Conservation (phyloP, 2,329 filamentous ascomycete genomes). For the Aureobasidium mangrovei region DNA sequence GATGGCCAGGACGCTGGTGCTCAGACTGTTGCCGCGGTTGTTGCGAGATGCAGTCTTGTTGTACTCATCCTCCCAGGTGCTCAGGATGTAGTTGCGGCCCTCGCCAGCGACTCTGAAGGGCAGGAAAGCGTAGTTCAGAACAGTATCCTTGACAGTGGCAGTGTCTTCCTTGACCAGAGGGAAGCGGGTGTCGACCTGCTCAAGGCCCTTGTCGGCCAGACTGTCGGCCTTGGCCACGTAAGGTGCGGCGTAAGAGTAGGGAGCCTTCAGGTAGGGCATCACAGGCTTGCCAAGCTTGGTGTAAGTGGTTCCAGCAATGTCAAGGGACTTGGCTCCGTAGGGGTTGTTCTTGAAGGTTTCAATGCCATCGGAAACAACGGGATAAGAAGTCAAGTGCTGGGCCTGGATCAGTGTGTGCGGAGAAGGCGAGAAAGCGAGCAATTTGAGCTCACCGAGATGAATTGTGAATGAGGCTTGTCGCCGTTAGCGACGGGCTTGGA, state of each 20-base stretch:
- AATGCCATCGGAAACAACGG: conserved; percentile 70
- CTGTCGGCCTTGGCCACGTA: conserved; percentile 77
- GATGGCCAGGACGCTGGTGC: conserved; percentile 25
- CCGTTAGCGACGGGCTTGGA: conserved; percentile 41
- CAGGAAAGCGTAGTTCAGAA: conserved; percentile 56
- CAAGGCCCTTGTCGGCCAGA: conserved; percentile 46
- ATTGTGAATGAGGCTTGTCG: conserved; percentile 41
- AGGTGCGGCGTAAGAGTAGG: conserved; percentile 73
- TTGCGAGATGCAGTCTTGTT: conserved; percentile 28
- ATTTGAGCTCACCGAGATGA: conserved; percentile 25
- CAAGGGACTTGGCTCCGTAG: conserved; percentile 73
- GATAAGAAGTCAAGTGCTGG: conserved; percentile 78
- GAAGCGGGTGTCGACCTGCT: conserved; percentile 44
- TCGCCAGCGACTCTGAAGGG: conserved; percentile 21
- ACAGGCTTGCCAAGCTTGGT: conserved; percentile 67
- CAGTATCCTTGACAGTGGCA: conserved; percentile 46
- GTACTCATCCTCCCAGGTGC: conserved; percentile 31
- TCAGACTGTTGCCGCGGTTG: conserved; percentile 22
- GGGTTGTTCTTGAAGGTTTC: conserved; percentile 71
- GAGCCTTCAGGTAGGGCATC: conserved; percentile 66
- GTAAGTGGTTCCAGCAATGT: conserved; percentile 67
- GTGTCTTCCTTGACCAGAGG: conserved; percentile 49
- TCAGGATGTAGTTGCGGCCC: conserved; percentile 23
- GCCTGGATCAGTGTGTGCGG: conserved; percentile 28
- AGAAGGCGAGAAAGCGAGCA: conserved; percentile 18